Evolutionary conservation across 1,284 basidiomycete species (phyloP), one percentile per base, ranked within the genome.

Genomic region (Moesziomyces parantarcticus): DNA sequence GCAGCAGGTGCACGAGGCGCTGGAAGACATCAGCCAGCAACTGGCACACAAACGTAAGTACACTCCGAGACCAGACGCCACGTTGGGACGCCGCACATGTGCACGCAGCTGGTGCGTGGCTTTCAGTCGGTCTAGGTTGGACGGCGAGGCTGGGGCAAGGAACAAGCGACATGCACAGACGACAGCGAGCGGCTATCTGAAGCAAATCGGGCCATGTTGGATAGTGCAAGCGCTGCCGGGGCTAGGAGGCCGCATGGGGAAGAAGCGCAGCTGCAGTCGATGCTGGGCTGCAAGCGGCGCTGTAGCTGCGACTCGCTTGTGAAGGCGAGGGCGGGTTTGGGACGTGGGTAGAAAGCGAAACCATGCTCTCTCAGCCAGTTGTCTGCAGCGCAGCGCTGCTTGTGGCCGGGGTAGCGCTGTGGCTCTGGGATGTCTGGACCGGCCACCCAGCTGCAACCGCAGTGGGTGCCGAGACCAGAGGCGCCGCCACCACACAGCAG

Each of bases 1-100:
- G n/a, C 57, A 61, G 21, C 56, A 67, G 26, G 61, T 71, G 32
- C 68, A 71, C 56, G 41, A 48, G 39, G 32, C 50, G 43, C 55
- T 66, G 21, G 63, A 71, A 45, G 48, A 50, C 9, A 51, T 71
- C 22, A 57, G 53, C 39, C 48, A 70, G 25, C 34, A 48, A 11
- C 36, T 56, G 5, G 50, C 53, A 9, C 20, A 67, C 42, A 67
- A 61, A 23, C 53, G 62, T 65, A 40, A 70, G 67, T 65, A 18
- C 18, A 13, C 18, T n/a, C 23, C 22, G 16, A 39, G 18, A 39
- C 36, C 36, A 39, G 16, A 39, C 36, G 36, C 36, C 36, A 18
- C 36, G 14, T 39, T 39, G 14, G 36, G 14, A 39, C 14, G 18
- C 14, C 36, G 36, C 18, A 16, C 5, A 6, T 18, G 18, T 39